Evolutionary conservation across 176 grass and related monocot species (phyloP), one percentile per base, ranked within the genome.

Genomic region (Zea luxurians): DNA sequence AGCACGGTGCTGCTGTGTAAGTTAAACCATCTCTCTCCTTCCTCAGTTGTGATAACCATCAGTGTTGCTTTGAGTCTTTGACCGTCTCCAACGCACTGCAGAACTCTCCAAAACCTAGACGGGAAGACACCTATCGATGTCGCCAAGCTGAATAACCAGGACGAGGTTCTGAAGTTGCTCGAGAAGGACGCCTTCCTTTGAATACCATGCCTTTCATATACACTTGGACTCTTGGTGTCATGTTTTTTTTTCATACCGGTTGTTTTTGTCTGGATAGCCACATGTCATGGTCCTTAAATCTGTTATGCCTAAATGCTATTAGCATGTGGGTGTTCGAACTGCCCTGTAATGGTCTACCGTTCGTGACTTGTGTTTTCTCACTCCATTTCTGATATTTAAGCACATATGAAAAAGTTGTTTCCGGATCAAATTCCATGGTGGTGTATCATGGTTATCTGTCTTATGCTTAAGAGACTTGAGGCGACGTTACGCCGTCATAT

Each of bases 1-100:
- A 97, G 66, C 88, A 97, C 48, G 90, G 93, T 2, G 93, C 93
- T 74, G 81, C 93, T 49, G 93, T 97, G 93, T 97, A 93, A 84
- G 93, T 97, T 18, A 61, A 78, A 73, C 52, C 45, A 47, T 8
- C 45, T n/a, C 40, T 10, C 13, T 59, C 11, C 2, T 50, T 59
- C 37, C 36, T 42, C 34, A 35, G 10, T 1, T 7, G 35, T 15
- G 46, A 7, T 55, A 27, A 47, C 34, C 13, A 67, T 60, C 6
- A 44, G 35, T 10, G 20, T 71, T 35, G 61, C 27, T 27, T 27
- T 27, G 27, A 27, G 27, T 27, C 4, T 82, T 16, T 77, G 64
- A 83, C 67, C 34, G 6, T 70, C 48, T 73, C 77, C 66, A 57
- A 70, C 27, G 37, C 17, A 18, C 16, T 64, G 61, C 84, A 97